Evolutionary conservation across 192 early-diverging fungal genomes (phyloP).

Genomic region (Linnemannia exigua): DNA sequence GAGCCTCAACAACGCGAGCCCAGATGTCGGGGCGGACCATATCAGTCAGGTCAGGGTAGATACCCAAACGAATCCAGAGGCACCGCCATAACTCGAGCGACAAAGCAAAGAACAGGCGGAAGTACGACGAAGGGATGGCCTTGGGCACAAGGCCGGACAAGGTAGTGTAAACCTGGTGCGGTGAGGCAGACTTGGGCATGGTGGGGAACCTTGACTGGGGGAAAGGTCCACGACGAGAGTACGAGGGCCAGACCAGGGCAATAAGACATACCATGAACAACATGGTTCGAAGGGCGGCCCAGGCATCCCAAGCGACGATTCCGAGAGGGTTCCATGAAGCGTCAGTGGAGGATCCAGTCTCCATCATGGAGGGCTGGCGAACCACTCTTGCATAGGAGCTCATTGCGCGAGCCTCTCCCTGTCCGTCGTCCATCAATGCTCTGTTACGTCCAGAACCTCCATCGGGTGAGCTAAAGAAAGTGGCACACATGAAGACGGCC

Average conservation of each 20-base stretch:
- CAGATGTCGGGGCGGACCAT: conserved; percentile 58
- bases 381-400: conserved; percentile 28
- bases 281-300: conserved; percentile 42
- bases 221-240: conserved; percentile 45
- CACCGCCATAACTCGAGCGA: conserved; percentile 50
- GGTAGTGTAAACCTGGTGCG: conserved; percentile 37
- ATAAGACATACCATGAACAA: conserved; percentile 52
- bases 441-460: conserved; percentile 28
- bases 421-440: conserved; percentile 50
- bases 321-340: conserved; percentile 23
- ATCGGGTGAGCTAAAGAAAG: conserved; percentile 65
- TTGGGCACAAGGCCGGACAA: conserved; percentile 49
- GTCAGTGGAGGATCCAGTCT: neutral
- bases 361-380: neutral
- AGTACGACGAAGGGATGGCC: conserved; percentile 44
- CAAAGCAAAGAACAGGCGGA: conserved; percentile 42
- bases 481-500: conserved; percentile 72
- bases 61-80: conserved; percentile 53
- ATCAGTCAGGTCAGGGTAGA: conserved; percentile 53
- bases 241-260: conserved; percentile 47
- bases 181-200: conserved; percentile 42
- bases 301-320: conserved; percentile 41
- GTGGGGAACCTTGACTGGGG: conserved; percentile 47
- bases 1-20: conserved; percentile 51
- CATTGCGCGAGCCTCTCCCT: conserved; percentile 46